Percentiles rank a stretch among this genome's conserved stretches.
Conservation (phyloP, 2,329 filamentous ascomycete genomes). For the Colletotrichum sp. region DNA sequence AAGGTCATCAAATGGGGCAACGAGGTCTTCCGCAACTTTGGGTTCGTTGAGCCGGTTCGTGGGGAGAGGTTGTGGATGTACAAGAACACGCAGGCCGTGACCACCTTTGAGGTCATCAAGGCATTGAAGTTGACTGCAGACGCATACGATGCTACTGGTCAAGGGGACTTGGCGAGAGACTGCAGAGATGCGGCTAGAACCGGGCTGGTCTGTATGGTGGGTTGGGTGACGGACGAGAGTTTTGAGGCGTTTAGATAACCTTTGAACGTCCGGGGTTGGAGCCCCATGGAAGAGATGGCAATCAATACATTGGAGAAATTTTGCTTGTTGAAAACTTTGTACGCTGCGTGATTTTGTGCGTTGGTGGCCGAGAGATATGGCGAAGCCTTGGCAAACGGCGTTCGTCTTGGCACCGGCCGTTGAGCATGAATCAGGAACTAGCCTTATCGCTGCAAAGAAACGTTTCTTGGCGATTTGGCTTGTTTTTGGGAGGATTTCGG, state of each 20-base stretch:
- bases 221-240: conserved; percentile 31
- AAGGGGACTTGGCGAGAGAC: conserved; percentile 26
- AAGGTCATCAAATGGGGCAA: conserved; percentile 34
- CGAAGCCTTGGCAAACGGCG: not conserved
- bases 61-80: conserved; percentile 29
- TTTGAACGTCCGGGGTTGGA: not conserved
- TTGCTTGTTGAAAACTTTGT: not conserved
- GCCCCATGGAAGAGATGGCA: not conserved
- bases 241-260: conserved; percentile 9
- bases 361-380: not conserved
- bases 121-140: conserved; percentile 33
- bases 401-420: conserved; percentile 1
- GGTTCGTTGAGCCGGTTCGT: conserved; percentile 28
- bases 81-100: conserved; percentile 25
- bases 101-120: conserved; percentile 39
- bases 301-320: not conserved
- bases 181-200: conserved; percentile 32
- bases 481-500: not conserved
- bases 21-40: conserved; percentile 38
- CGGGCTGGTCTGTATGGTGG: conserved; percentile 35
- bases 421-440: not conserved
- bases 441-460: not conserved
- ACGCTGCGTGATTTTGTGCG: not conserved
- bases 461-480: not conserved
- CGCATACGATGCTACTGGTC: conserved; percentile 32